phyloP scores from a whole-genome alignment of 257 asterid species.

The Plantago ovata region DNA sequence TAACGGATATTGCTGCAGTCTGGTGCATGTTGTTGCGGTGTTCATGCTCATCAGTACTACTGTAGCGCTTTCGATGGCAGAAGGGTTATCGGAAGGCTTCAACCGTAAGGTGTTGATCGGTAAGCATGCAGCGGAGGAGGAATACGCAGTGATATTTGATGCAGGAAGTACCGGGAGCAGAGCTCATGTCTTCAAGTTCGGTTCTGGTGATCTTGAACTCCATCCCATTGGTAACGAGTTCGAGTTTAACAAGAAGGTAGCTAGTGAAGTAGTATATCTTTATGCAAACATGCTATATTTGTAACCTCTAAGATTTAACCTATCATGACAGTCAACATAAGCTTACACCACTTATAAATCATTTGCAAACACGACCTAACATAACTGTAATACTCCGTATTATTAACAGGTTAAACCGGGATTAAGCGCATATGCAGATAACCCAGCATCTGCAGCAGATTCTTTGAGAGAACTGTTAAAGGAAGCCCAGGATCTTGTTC shows the following conservation, averaged over 20 bases:
- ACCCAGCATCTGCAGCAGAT: slow-evolving; percentile 55
- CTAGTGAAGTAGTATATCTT: too few relatives aligned
- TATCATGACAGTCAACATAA: too few relatives aligned
- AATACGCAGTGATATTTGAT: slow-evolving; percentile 4
- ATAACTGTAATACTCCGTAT: neutral
- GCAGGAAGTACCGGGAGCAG: slow-evolving; percentile 9
- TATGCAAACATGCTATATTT: too few relatives aligned
- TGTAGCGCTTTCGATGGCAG: too few relatives aligned
- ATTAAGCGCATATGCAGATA: slow-evolving; percentile 49
- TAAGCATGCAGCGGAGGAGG: neutral
- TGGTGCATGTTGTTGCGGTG: neutral
- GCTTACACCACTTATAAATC: too few relatives aligned
- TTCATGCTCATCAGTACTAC: neutral
- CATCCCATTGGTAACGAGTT: neutral
- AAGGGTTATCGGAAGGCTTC: neutral
- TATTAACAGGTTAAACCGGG: slow-evolving; percentile 53
- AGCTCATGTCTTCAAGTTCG: slow-evolving; percentile 5
- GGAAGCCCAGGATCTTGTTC: slow-evolving; percentile 52
- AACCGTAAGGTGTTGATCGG: neutral
- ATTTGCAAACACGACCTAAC: neutral
- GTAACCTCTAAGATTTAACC: too few relatives aligned
- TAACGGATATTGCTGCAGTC: too few relatives aligned
- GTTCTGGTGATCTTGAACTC: neutral
- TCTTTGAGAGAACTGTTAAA: slow-evolving; percentile 42
- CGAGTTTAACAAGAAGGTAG: neutral